These are phyloP conservation scores for Pichia nanzhaoensis DNA, from an alignment of 805 yeast genomes.

Conservation along the genomic window DNA sequence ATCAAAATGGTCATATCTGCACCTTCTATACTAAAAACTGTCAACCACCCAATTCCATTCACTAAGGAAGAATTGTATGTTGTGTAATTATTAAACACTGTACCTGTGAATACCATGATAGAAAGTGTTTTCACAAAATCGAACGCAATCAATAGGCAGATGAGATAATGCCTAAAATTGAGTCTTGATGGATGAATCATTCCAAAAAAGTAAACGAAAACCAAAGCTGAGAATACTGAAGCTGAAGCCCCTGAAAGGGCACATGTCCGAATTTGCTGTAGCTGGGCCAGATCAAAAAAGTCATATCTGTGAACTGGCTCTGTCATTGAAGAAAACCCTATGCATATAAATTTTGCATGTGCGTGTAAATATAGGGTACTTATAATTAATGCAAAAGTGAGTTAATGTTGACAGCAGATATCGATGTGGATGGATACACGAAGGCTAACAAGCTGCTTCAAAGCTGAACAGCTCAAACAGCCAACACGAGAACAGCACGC, in stretches of 20 bases:
- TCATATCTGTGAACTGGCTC: neutral
- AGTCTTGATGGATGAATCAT: constrained; percentile 59
- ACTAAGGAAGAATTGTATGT: constrained; percentile 35
- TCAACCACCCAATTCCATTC: constrained; percentile 71
- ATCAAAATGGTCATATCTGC: constrained; percentile 78
- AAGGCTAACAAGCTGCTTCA: too few relatives aligned
- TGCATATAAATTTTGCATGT: too few relatives aligned
- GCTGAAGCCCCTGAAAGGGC: constrained; percentile 44
- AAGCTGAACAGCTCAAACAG: too few relatives aligned
- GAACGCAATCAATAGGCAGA: constrained; percentile 58
- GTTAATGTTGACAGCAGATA: too few relatives aligned
- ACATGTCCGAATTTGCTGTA: constrained; percentile 30
- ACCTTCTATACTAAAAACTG: constrained; percentile 76
- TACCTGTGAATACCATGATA: constrained; percentile 56
- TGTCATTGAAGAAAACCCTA: too few relatives aligned
- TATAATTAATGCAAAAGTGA: too few relatives aligned
- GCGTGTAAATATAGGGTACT: too few relatives aligned
- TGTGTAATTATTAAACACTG: constrained; percentile 4
- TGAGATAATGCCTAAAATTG: constrained; percentile 65
- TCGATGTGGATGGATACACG: too few relatives aligned
- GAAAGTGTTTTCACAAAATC: constrained; percentile 71
- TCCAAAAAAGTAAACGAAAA: constrained; percentile 51
- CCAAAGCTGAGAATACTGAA: constrained; percentile 48
- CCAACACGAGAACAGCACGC: too few relatives aligned
- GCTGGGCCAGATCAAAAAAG: neutral